Evolutionary conservation across 2,329 filamentous ascomycete species (phyloP), one percentile per base, ranked within the genome.

Genomic region (Acarospora socialis): DNA sequence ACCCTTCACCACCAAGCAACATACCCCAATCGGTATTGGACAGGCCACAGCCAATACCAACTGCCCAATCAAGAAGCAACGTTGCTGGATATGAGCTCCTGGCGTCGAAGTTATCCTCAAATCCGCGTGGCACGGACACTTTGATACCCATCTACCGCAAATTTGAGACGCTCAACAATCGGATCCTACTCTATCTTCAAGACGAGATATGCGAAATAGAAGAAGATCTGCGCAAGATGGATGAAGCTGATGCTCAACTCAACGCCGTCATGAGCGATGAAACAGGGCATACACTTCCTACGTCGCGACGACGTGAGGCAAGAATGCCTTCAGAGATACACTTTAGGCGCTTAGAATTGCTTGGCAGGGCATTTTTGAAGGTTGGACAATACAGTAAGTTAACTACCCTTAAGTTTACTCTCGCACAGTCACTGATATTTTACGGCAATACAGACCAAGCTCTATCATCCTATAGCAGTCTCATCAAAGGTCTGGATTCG

Each of bases 171-270:
- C 59, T 93, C 12, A 86, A 90, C 45, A 83, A 92, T 50, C 75
- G 86, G 3, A 59, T 92, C 3, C 59, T 94, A 3, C 62, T 93
- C 0, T 76, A 90, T 40, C 63, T 92, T 10, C 86, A 93, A 53
- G 83, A 92, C 48, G 82, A 92, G 51, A 70, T 93, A 12, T 65
- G 66, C 18, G 78, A 87, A 45, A 61, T 92, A 21, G 84, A 93
- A 53, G 76, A 83, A 46, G 73, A 86, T 35, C 65, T 94, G 1
- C 68, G 71, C 12, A 61, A 64, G 0, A 55, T 90, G 1, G 86
- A 93, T 28, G 43, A 43, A 20, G 47, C 47, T 8, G 40, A 41
- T 17, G 34, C 37, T n/a, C 38, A 22, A 7, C 38, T 40, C 21
- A 34, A 38, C n/a, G 33, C 29, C 32, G 52, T 45, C 23, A 51